Evolutionary conservation across 2,329 filamentous ascomycete species (phyloP).

Genomic region (Fusarium nisikadoi): DNA sequence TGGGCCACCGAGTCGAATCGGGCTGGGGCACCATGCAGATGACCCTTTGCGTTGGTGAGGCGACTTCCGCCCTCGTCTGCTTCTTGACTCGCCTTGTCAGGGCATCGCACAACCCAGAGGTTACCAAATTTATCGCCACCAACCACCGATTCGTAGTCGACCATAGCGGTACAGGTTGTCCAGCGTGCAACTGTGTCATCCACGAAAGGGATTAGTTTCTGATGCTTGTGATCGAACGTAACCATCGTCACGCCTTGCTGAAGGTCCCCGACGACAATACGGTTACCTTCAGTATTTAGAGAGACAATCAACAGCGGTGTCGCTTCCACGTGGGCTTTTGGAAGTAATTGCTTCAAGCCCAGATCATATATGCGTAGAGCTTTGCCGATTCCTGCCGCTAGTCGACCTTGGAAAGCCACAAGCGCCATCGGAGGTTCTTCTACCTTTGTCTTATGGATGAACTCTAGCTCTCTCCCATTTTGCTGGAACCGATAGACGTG

Average conservation of each 20-base stretch:
- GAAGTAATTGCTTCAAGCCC: conserved; percentile 89
- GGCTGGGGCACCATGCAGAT: conserved; percentile 88
- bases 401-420: conserved; percentile 86
- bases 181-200: conserved; percentile 91
- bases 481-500: conserved; percentile 92
- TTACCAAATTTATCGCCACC: conserved; percentile 99
- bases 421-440: conserved; percentile 89
- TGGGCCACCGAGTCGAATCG: conserved; percentile 88
- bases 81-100: conserved; percentile 69
- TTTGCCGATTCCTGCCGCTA: conserved; percentile 84
- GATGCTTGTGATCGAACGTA: conserved; percentile 90
- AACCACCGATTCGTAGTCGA: conserved; percentile 95
- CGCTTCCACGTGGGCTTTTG: conserved; percentile 86
- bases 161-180: conserved; percentile 91
- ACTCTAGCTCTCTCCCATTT: conserved; percentile 85
- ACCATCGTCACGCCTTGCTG: conserved; percentile 92
- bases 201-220: conserved; percentile 90
- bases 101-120: conserved; percentile 89
- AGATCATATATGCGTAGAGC: conserved; percentile 90
- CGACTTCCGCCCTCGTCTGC: no score
- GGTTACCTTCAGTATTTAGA: conserved; percentile 87
- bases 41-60: conserved; percentile 50
- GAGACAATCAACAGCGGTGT: conserved; percentile 84
- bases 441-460: conserved; percentile 95
- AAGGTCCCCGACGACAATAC: conserved; percentile 91